Evolutionary conservation across 2,329 filamentous ascomycete species (phyloP).

Genomic region (Blastomyces parvus): DNA sequence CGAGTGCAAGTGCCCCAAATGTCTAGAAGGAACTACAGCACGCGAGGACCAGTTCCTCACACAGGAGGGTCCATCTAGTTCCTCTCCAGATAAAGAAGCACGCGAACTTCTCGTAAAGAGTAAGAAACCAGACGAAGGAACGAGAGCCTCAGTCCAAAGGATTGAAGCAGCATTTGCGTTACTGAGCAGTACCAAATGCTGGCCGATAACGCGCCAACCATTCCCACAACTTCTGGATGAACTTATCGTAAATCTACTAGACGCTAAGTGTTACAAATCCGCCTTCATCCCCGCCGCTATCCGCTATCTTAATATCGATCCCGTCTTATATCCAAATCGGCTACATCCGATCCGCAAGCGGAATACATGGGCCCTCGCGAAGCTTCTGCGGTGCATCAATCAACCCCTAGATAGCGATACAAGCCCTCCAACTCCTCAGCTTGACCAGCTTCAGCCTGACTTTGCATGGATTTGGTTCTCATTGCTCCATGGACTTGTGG

Average conservation of each 20-base stretch:
- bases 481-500: slow-evolving; percentile 24
- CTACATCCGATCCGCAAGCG: slow-evolving; percentile 47
- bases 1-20: slow-evolving; percentile 47
- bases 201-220: slow-evolving; percentile 46
- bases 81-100: slow-evolving; percentile 20
- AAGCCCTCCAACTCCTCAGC: slow-evolving; percentile 14
- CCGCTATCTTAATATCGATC: slow-evolving; percentile 44
- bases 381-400: slow-evolving; percentile 21
- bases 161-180: slow-evolving; percentile 34
- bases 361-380: slow-evolving; percentile 32
- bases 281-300: slow-evolving; percentile 46
- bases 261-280: slow-evolving; percentile 33
- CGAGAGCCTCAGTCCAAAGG: slow-evolving; percentile 25
- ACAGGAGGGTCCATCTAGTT: slow-evolving; percentile 13
- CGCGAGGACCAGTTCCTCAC: slow-evolving; percentile 18
- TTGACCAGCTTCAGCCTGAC: slow-evolving; percentile 21
- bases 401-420: slow-evolving; percentile 16
- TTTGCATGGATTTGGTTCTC: slow-evolving; percentile 28
- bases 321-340: slow-evolving; percentile 39
- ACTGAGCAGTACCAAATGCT: slow-evolving; percentile 34
- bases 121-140: slow-evolving; percentile 15
- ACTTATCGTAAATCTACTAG: slow-evolving; percentile 42
- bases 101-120: slow-evolving; percentile 21
- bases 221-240: slow-evolving; percentile 46
- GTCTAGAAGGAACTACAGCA: slow-evolving; percentile 23